Base-by-base conservation (phyloP, 768 basidiomycete genomes). In the Brasilioporus rufonigricans region DNA sequence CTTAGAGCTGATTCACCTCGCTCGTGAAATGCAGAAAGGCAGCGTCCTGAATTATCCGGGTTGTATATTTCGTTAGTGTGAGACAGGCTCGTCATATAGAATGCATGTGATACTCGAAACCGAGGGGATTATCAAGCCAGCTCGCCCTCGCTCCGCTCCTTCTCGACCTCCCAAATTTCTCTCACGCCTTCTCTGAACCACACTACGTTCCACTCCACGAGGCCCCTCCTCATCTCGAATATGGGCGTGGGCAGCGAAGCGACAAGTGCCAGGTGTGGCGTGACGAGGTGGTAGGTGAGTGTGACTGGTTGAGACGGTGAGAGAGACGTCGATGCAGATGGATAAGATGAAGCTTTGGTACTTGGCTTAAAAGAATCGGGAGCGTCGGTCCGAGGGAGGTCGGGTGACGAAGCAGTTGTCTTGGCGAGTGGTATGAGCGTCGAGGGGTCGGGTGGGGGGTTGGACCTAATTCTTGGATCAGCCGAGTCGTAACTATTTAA, bases 161-260 rank as follows among this genome's bases (percentile, higher is more conserved):
- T 79, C 66, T 92, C 91, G 10, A 91, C 82, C 47, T 84, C 80
- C 61, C 86, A 87, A 39, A 94, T 91, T 71, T 91, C 89, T 68
- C 87, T 82, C 46, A 91, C 81, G 0, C 92, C 92, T 67, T 85
- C 86, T 62, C 92, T 72, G 67, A 94, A 89, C 70, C 85, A 91
- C 35, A 91, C 86, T 3, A 93, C 86, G 63, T 94, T 94, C 71
- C 87, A 93, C 65, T 94, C 92, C 29, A 94, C 76, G 44, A 93
- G 74, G 21, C 89, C 89, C 18, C 89, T 77, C 51, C 86, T 78
- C 56, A 81, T 78, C 49, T 91, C 87, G 60, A 82, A 91, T 44
- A 89, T 83, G 31, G 78, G 74, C 2, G 89, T 87, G 26, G 88
- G 88, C 18, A 93, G 66, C 48, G 93, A 73, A 3, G 89, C 87